Conservation (phyloP, 1,284 basidiomycete genomes). For the Cutaneotrichosporon sp. region DNA sequence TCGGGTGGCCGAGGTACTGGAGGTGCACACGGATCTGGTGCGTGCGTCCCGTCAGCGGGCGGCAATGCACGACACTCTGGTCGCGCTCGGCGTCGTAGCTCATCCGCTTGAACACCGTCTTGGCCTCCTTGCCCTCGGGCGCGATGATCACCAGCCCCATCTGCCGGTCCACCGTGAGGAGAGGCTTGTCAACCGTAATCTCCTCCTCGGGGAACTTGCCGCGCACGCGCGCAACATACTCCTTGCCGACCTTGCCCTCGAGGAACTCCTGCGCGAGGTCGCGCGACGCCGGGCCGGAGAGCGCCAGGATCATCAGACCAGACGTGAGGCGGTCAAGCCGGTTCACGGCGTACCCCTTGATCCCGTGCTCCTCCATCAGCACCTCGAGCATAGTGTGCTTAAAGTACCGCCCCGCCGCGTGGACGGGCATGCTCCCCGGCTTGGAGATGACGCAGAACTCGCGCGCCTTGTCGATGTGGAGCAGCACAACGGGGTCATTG, state of each 20-base stretch:
- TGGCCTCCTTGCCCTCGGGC: constrained; percentile 85
- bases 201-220: constrained; percentile 83
- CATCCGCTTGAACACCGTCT: constrained; percentile 84
- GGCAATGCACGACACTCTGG: constrained; percentile 86
- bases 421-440: constrained; percentile 89
- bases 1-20: constrained; percentile 90
- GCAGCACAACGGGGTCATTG: constrained; percentile 77
- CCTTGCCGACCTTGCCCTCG: constrained; percentile 77
- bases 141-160: constrained; percentile 95
- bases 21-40: constrained; percentile 96
- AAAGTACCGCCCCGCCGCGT: constrained; percentile 84
- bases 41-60: constrained; percentile 82
- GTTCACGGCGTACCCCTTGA: constrained; percentile 78
- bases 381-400: constrained; percentile 87
- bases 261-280: constrained; percentile 78
- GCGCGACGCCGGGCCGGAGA: constrained; percentile 71
- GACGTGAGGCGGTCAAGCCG: constrained; percentile 92
- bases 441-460: constrained; percentile 92
- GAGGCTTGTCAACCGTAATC: constrained; percentile 77
- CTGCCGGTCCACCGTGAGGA: constrained; percentile 91
- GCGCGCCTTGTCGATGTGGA: constrained; percentile 72
- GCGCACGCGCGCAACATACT: constrained; percentile 83
- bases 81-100: constrained; percentile 80
- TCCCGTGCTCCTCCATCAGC: constrained; percentile 79
- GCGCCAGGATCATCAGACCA: constrained; percentile 92